Base-by-base conservation (phyloP, 2,329 filamentous ascomycete genomes). In the Grosmannia penicillata region DNA sequence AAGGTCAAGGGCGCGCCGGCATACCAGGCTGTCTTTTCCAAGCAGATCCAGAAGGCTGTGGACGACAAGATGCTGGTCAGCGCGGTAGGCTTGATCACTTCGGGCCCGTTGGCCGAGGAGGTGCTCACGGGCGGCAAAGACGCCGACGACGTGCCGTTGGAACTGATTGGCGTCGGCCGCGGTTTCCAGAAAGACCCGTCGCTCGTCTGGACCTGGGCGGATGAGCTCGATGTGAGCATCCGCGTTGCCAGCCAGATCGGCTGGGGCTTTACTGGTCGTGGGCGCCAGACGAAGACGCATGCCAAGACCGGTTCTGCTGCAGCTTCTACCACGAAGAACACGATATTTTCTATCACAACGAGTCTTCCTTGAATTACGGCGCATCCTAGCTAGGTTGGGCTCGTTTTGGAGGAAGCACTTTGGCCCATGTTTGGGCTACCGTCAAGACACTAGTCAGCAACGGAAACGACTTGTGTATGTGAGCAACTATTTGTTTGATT, bases 1-100 rank as follows among this genome's bases (percentile, higher is more conserved):
- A 71, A 75, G 40, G 66, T 80, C 38, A 60, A 65, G 19, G 52
- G 59, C 3, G 72, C 70, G 0, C 74, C 75, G 0, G 78, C 66
- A 0, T 87, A 85, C 58, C 82, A 89, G 56, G 76, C 70, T 0
- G 72, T 68, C 0, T 79, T 85, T 47, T 75, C 83, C 0, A 72
- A 78, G 50, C 65, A 68, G 5, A 72, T 86, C 40, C 86, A 86
- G 61, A 68, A 75, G 47, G 76, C 69, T 1, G 71, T 87, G 0
- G 78, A 78, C 0, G 72, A 80, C 41, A 75, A 51, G 38, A 32
- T 66, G 45, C 38, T 64, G 0, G 56, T 69, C 21, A 57, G 58
- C 9, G 50, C 65, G 0, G 69, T 73, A 0, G 69, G 69, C 0
- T 58, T 48, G n/a, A 71, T 73, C 47, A 61, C 51, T 18, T 57